phyloP scores from a whole-genome alignment of 306 rosid species.

The Sphenostylis stenocarpa region DNA sequence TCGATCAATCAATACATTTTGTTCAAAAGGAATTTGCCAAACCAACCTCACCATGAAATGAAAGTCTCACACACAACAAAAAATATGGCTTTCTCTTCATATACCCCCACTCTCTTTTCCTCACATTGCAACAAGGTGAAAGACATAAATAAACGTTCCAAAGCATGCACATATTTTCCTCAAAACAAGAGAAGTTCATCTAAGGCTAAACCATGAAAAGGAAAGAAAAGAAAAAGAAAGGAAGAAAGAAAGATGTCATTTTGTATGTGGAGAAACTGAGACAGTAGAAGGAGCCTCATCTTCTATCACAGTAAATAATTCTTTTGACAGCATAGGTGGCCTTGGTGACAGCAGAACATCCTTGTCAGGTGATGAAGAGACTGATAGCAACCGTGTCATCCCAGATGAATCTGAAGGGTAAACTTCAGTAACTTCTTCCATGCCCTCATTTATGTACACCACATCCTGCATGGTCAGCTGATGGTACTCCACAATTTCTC shows the following conservation, averaged over 20 bases:
- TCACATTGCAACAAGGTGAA: constrained; percentile 24
- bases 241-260: constrained; percentile 23
- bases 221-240: constrained; percentile 12
- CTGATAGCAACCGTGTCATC: constrained; percentile 41
- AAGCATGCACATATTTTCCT: constrained; percentile 26
- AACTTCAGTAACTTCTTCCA: constrained; percentile 82
- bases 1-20: constrained; percentile 27
- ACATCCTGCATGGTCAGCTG: constrained; percentile 97
- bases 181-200: constrained; percentile 30
- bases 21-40: constrained; percentile 1
- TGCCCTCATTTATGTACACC: constrained; percentile 83
- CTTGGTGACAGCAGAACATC: constrained; percentile 21
- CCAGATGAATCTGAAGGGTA: constrained; percentile 57
- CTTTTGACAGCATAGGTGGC: constrained; percentile 33
- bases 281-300: constrained; percentile 37
- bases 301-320: constrained; percentile 39
- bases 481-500: constrained; percentile 96
- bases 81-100: constrained; percentile 9
- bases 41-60: constrained; percentile 31
- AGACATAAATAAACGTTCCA: constrained; percentile 33
- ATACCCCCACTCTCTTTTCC: constrained; percentile 18
- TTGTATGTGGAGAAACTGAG: constrained; percentile 36
- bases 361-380: constrained; percentile 52
- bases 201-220: constrained; percentile 43
- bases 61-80: constrained; percentile 36